Percentiles rank a stretch among this genome's conserved stretches.
Evolutionary conservation across 768 basidiomycete species (phyloP).

Genomic region (Asterophora lycoperdoides): DNA sequence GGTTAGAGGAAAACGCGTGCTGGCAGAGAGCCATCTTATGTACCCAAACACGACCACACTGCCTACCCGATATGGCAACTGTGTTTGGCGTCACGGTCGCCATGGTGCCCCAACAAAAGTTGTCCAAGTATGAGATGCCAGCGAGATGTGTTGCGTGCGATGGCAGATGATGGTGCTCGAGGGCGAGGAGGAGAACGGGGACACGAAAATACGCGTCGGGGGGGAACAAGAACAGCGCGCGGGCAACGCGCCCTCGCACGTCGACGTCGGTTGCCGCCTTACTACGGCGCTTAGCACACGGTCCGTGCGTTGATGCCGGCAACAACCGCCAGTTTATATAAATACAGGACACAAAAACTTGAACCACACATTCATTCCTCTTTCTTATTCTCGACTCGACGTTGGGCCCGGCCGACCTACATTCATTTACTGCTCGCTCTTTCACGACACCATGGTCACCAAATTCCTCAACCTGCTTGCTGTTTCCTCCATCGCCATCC

Average conservation of each 20-base stretch:
- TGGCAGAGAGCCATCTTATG: conserved; percentile 27
- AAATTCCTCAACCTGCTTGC: conserved; percentile 58
- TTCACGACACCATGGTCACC: conserved; percentile 33
- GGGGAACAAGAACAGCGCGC: too few species aligned
- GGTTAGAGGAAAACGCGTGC: conserved; percentile 50
- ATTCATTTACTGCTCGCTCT: conserved; percentile 23
- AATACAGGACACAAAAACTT: conserved; percentile 12
- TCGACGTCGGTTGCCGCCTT: too few species aligned
- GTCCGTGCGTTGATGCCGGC: conserved; percentile 21
- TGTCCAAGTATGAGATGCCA: background rate
- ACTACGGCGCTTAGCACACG: conserved; percentile 2
- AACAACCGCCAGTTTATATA: conserved; percentile 19
- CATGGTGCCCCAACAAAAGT: conserved; percentile 32
- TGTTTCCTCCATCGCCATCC: conserved; percentile 51
- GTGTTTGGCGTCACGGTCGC: conserved; percentile 37
- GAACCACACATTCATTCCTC: conserved; percentile 3
- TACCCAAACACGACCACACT: conserved; percentile 36
- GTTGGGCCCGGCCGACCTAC: conserved; percentile 23
- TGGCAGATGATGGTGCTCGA: too few species aligned
- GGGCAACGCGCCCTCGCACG: conserved; percentile 1
- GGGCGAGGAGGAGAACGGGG: background rate
- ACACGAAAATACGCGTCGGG: background rate
- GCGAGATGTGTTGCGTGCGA: background rate
- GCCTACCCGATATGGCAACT: conserved; percentile 22
- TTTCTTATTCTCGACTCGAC: conserved; percentile 17